phyloP scores from a whole-genome alignment of 2,329 filamentous ascomycete genomes.

The Colletotrichum endophyticum region DNA sequence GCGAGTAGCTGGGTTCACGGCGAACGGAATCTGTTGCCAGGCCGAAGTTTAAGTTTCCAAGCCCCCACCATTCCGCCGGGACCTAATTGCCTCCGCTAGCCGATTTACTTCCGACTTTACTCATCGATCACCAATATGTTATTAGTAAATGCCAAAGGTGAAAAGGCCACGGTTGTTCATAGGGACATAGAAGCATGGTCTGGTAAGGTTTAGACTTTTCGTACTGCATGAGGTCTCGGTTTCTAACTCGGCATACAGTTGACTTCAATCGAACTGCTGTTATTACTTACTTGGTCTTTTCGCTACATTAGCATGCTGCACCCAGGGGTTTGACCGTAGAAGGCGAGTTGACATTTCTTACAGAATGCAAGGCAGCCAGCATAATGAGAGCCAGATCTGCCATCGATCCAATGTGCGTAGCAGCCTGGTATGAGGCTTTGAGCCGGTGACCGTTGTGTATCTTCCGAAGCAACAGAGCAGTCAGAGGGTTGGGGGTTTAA shows the following conservation, averaged over 20 bases:
- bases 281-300: background rate
- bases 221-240: background rate
- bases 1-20: background rate
- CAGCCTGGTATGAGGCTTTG: background rate
- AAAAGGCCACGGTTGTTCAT: background rate
- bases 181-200: background rate
- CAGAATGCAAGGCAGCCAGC: background rate
- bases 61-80: background rate
- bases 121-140: background rate
- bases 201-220: background rate
- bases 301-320: background rate
- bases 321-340: background rate
- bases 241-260: background rate
- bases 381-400: background rate
- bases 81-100: background rate
- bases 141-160: background rate
- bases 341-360: background rate
- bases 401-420: fast-evolving
- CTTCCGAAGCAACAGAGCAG: background rate
- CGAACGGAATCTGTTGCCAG: background rate
- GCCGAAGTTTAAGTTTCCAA: background rate
- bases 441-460: background rate
- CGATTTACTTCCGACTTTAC: background rate
- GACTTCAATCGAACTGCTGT: background rate
- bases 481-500: background rate